Base-by-base conservation (phyloP, 495 filamentous ascomycete genomes). In the Hamigera avellanea region DNA sequence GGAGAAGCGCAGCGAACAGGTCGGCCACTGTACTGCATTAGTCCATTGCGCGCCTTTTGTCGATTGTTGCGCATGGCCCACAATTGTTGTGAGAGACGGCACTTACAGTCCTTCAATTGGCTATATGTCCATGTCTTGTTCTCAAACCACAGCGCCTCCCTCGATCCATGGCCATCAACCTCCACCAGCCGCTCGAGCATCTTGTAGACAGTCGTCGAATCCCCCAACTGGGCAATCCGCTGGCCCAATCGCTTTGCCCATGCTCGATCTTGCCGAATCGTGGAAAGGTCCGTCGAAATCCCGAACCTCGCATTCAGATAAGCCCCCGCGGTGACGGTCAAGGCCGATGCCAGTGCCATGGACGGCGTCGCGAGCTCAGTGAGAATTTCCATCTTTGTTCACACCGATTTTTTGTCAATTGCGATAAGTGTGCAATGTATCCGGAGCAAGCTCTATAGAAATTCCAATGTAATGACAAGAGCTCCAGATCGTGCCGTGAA, bases 71-170 rank as follows among this genome's bases (percentile, higher is more conserved):
- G n/a, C n/a, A n/a, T n/a, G n/a, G n/a, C n/a, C n/a, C n/a, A n/a
- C n/a, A n/a, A n/a, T n/a, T n/a, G n/a, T n/a, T n/a, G n/a, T n/a
- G n/a, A n/a, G n/a, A n/a, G n/a, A n/a, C n/a, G n/a, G 21, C 21
- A 61, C 64, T 33, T 21, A 70, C 68, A 48, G 16, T 61, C 59
- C 36, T 69, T 72, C 16, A 72, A 36, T 31, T 70, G 52, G 9
- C 40, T 47, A 46, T 72, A 70, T 2, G 56, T 70, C 69, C 69
- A 70, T 12, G 56, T 63, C 42, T 57, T 62, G 2, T 63, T 54
- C 37, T 73, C 69, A 50, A 71, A 71, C 69, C 69, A 72, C 13
- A 72, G 41, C 4, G 61, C 62, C 32, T 70, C 64, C 3, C 26
- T 29, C 0, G 45, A 37, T 3, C 54, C 59, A 18, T 58, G 44